phyloP scores from a whole-genome alignment of 2,329 filamentous ascomycete genomes.

The Cordyceps pruinosa region DNA sequence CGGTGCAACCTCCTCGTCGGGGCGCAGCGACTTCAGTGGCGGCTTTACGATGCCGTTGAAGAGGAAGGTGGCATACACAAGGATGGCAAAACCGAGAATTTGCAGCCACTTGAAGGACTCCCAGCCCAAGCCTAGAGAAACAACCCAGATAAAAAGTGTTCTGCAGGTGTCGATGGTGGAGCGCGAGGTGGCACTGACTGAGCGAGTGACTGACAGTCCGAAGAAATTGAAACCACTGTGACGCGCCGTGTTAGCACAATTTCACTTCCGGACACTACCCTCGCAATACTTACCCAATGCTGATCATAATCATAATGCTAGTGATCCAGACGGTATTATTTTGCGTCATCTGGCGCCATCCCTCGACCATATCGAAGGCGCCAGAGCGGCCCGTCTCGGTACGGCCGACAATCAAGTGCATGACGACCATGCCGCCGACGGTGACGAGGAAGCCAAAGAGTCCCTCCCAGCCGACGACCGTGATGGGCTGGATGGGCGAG shows the following conservation, averaged over 20 bases:
- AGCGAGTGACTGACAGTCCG: conserved; percentile 84
- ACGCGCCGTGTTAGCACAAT: conserved; percentile 18
- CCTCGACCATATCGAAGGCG: conserved; percentile 86
- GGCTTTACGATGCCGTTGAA: conserved; percentile 92
- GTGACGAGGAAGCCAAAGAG: conserved; percentile 83
- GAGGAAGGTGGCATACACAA: conserved; percentile 94
- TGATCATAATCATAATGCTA: conserved; percentile 90
- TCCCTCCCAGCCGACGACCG: conserved; percentile 94
- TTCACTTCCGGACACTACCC: not conserved
- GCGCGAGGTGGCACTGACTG: conserved; percentile 83
- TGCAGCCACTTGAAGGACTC: conserved; percentile 97
- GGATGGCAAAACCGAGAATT: conserved; percentile 75
- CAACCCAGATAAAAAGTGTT: conserved; percentile 96
- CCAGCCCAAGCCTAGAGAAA: conserved; percentile 89
- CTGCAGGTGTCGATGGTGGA: conserved; percentile 97
- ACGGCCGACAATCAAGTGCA: conserved; percentile 70
- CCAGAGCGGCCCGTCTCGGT: conserved; percentile 69
- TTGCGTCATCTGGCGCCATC: conserved; percentile 70
- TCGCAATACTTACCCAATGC: conserved; percentile 64
- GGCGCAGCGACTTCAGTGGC: conserved; percentile 62
- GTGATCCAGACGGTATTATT: conserved; percentile 66
- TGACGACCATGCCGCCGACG: conserved; percentile 65
- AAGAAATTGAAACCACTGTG: conserved; percentile 95
- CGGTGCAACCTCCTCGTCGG: conserved; percentile 49
- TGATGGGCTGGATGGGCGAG: conserved; percentile 65